Percentiles rank a stretch among this genome's conserved stretches.
These are phyloP conservation scores for Triticum timopheevii DNA, from an alignment of 176 grass and related monocot genomes.

Conservation along the genomic window DNA sequence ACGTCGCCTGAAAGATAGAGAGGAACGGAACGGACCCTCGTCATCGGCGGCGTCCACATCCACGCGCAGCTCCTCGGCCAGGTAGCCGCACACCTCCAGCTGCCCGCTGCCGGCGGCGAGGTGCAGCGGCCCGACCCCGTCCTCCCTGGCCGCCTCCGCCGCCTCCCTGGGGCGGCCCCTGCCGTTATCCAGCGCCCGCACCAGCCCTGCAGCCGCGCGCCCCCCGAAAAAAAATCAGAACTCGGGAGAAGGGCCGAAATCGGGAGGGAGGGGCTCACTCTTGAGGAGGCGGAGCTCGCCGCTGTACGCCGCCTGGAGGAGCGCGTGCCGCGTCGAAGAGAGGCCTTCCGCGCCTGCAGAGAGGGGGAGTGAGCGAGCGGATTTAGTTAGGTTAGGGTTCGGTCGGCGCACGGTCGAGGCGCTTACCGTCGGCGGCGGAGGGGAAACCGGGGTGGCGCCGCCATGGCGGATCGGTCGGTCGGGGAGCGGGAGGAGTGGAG, in stretches of 20 bases:
- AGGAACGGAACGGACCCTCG: background rate
- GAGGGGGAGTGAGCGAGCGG: background rate
- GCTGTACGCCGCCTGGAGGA: conserved; percentile 16
- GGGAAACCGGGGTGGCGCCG: too few species aligned
- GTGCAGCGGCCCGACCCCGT: background rate
- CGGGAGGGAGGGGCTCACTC: background rate
- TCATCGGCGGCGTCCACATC: conserved; percentile 18
- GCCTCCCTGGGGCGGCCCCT: conserved; percentile 13
- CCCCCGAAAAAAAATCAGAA: background rate
- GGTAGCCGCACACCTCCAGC: conserved; percentile 18
- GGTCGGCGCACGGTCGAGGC: background rate
- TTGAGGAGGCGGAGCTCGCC: conserved; percentile 16
- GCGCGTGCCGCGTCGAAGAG: background rate
- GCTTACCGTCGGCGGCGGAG: too few species aligned
- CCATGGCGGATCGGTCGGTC: too few species aligned
- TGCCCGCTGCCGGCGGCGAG: background rate
- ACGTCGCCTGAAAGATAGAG: background rate
- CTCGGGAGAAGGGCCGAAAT: background rate
- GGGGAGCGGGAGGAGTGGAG: too few species aligned
- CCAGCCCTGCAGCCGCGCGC: background rate
- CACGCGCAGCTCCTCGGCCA: conserved; percentile 15
- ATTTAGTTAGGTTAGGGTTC: background rate
- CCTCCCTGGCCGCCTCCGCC: background rate
- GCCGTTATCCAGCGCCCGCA: background rate
- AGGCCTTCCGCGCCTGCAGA: background rate